Evolutionary conservation across 305 asterid species (phyloP), one percentile per base, ranked within the genome.

Genomic region (Fraxinus xanthoxyloides): DNA sequence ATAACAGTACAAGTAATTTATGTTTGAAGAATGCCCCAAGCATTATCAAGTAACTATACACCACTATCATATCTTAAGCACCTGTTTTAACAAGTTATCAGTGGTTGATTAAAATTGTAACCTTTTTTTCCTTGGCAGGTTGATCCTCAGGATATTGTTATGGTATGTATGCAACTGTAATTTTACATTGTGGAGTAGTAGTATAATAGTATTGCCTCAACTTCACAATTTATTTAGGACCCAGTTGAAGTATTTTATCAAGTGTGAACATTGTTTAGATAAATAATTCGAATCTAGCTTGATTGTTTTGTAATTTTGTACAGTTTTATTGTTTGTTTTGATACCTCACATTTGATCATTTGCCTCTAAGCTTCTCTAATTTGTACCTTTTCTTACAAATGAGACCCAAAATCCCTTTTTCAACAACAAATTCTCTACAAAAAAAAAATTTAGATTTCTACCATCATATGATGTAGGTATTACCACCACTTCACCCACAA

Each of bases 81-180:
- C 31, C 46, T n/a, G 32, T 77, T 74, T 24, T 70, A 17, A 65
- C 43, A 5, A 2, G 13, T 4, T 30, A 5, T 35, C 46, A 32
- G 36, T 76, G 75, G 54, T 56, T 81, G 78, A 79, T 24, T 86
- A 74, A 83, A 85, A 30, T 38, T 4, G 10, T 31, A n/a, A 31
- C 77, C 51, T 81, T 79, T 51, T 7, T 82, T 1, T 34, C 82
- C 81, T 80, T 87, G 77, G 87, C 95, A 96, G 98, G 98, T 96
- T 80, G 98, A 97, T 89, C 99, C 94, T 63, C 98, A 95, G 88
- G 99, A 97, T 90, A 92, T 95, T 83, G 98, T 95, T 87, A 93
- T 89, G 96, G 99, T 97, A 93, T 87, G 98, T 80, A 80, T 30
- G 6, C 31, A 36, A 1, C 51, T 76, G 9, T 69, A 24, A 26